Conservation (phyloP, 2,329 filamentous ascomycete species). For the Gaeumannomyces tritici region DNA sequence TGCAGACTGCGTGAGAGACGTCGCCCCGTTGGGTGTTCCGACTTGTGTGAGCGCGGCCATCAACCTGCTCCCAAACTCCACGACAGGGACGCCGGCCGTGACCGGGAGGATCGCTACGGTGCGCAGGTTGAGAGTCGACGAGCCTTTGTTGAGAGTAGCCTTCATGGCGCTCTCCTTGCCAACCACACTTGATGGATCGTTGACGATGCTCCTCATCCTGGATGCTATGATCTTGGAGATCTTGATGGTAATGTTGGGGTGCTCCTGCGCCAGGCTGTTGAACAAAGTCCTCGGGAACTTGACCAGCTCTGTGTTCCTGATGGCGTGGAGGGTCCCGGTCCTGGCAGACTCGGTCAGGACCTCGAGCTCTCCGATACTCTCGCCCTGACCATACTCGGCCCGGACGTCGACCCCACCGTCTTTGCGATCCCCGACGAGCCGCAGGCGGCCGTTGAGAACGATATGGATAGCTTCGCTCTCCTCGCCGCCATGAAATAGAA, state of each 20-base stretch:
- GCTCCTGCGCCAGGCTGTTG: constrained; percentile 94
- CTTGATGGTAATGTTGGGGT: constrained; percentile 97
- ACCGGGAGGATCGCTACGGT: constrained; percentile 91
- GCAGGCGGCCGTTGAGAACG: constrained; percentile 83
- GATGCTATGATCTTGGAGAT: constrained; percentile 98
- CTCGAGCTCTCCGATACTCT: constrained; percentile 94
- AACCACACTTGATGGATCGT: constrained; percentile 63
- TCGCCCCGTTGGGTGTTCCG: constrained; percentile 80
- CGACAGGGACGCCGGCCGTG: constrained; percentile 81
- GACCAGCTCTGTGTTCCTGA: constrained; percentile 90
- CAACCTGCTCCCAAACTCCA: constrained; percentile 86
- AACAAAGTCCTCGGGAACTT: constrained; percentile 94
- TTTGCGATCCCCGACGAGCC: constrained; percentile 72
- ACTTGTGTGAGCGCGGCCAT: constrained; percentile 85
- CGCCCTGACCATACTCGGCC: constrained; percentile 91
- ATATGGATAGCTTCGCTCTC: constrained; percentile 98
- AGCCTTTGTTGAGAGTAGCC: constrained; percentile 53
- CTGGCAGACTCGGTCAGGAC: constrained; percentile 89
- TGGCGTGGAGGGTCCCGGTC: constrained; percentile 88
- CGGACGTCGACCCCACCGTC: constrained; percentile 77
- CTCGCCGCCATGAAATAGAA: constrained; percentile 87
- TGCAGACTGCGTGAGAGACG: constrained; percentile 83
- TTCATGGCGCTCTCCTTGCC: constrained; percentile 46
- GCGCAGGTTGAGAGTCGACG: constrained; percentile 82
- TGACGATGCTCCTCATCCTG: constrained; percentile 80